phyloP scores from a whole-genome alignment of 345 rosid species.

The Rhizophora apiculata region DNA sequence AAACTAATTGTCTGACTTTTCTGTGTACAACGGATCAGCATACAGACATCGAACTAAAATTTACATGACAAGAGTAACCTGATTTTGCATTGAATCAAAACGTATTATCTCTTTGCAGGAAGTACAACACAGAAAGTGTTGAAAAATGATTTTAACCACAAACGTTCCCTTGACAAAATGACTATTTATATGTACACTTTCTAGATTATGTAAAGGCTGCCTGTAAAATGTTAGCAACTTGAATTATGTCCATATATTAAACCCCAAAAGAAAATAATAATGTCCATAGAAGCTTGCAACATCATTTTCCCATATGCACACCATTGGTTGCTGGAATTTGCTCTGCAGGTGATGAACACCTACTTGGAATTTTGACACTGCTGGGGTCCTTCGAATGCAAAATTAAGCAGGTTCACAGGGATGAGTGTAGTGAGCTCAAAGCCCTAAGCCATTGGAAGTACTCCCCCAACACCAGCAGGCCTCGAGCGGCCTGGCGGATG shows the following conservation, averaged over 20 bases:
- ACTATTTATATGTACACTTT: slow-evolving; percentile 29
- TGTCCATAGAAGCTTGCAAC: slow-evolving; percentile 19
- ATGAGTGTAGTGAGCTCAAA: slow-evolving; percentile 55
- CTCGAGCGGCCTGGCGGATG: slow-evolving; percentile 71
- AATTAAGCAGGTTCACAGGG: slow-evolving; percentile 52
- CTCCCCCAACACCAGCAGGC: slow-evolving; percentile 78
- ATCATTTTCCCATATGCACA: slow-evolving; percentile 12
- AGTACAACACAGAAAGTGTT: not conserved
- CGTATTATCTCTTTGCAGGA: slow-evolving; percentile 6
- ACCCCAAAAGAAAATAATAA: not conserved
- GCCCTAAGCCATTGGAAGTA: slow-evolving; percentile 72
- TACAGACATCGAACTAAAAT: not conserved
- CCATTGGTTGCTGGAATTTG: slow-evolving; percentile 18
- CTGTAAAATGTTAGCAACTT: slow-evolving; percentile 40
- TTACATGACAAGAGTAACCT: not conserved
- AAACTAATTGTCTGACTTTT: not conserved
- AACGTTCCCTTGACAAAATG: slow-evolving; percentile 16
- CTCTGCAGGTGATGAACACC: not conserved
- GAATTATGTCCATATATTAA: slow-evolving; percentile 16
- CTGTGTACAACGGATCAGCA: not conserved
- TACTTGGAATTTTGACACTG: slow-evolving; percentile 1
- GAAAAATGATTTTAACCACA: slow-evolving; percentile 12
- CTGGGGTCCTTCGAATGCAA: not conserved
- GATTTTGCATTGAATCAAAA: slow-evolving; percentile 7
- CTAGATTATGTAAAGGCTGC: slow-evolving; percentile 32